Base-by-base conservation (phyloP, 2,329 filamentous ascomycete species). In the Colletotrichum cereale region DNA sequence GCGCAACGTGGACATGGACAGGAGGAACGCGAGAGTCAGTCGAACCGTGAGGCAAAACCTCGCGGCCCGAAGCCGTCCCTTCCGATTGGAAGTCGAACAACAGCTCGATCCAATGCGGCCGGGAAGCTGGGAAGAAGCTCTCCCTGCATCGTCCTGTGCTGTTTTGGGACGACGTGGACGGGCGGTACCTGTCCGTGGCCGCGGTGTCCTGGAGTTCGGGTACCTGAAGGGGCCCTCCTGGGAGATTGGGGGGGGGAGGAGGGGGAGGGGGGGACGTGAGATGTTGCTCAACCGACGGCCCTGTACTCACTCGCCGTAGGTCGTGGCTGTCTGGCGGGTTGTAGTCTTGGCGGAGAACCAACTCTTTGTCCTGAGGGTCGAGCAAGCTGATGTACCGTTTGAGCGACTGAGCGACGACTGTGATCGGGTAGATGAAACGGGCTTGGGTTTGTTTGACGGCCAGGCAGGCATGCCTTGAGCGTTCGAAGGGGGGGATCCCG, bases 21-120 rank as follows among this genome's bases (percentile, higher is more conserved):
- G 50, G 58, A 60, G 55, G 42, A 50, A 47, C 38, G 42, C 50
- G 55, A 71, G 68, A 71, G 58, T 68, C 65, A 64, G 68, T 71
- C 24, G 64, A 71, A 67, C 57, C 68, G 58, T 67, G 50, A 58
- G 63, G 63, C 67, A 70, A 71, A 67, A 71, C 65, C 68, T 68
- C 24, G 61, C 68, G 68, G 68, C 68, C 68, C 65, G 68, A 71
- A 71, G 65, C 65, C 68, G 68, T 58, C 26, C 36, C 44, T 63
- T 67, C 65, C 68, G 68, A 71, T 68, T 71, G 68, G 68, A 64
- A 64, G 38, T 47, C 58, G 64, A 68, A 71, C 68, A 64, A 53
- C 68, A 71, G 58, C 68, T 71, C 21, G 65, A 71, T 71, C 68
- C 65, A 64, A 71, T 61, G 58, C 53, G 38, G 64, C 42, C 38